Evolutionary conservation across 805 yeast genomes (phyloP).

Genomic region (Scheffersomyces amazonensis): DNA sequence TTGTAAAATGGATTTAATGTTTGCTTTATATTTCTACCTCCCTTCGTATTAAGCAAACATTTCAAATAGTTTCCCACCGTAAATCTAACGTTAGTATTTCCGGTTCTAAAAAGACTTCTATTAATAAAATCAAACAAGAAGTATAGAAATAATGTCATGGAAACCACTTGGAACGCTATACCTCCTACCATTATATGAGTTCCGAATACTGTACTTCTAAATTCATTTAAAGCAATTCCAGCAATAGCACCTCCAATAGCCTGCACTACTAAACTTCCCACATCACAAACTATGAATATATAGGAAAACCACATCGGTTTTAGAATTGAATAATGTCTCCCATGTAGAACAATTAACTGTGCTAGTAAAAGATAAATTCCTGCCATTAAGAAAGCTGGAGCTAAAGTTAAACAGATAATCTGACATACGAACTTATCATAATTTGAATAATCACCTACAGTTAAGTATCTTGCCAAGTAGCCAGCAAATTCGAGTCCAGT

Average conservation of each 20-base stretch:
- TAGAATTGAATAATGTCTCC: slow-evolving; percentile 46
- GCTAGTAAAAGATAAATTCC: slow-evolving; percentile 75
- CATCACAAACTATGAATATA: slow-evolving; percentile 64
- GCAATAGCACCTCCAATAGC: slow-evolving; percentile 78
- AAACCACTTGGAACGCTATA: slow-evolving; percentile 68
- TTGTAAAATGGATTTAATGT: slow-evolving; percentile 27
- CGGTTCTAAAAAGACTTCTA: slow-evolving; percentile 31
- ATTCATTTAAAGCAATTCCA: slow-evolving; percentile 37
- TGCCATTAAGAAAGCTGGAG: slow-evolving; percentile 83
- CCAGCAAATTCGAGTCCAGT: slow-evolving; percentile 63
- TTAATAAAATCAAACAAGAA: slow-evolving; percentile 48
- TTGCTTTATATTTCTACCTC: slow-evolving; percentile 14
- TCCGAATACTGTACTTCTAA: slow-evolving; percentile 41
- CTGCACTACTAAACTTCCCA: slow-evolving; percentile 62
- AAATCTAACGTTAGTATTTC: slow-evolving; percentile 21
- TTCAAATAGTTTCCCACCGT: slow-evolving; percentile 14
- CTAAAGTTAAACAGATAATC: slow-evolving; percentile 66
- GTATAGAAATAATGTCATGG: slow-evolving; percentile 59
- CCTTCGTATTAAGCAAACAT: slow-evolving; percentile 19
- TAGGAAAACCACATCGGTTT: slow-evolving; percentile 61
- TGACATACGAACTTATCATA: slow-evolving; percentile 55
- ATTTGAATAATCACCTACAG: slow-evolving; percentile 31
- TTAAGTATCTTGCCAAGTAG: slow-evolving; percentile 56
- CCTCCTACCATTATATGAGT: slow-evolving; percentile 75
- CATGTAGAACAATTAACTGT: slow-evolving; percentile 62